These are phyloP conservation scores for Nicotiana tabacum DNA, from an alignment of 257 asterid genomes.

Conservation along the genomic window DNA sequence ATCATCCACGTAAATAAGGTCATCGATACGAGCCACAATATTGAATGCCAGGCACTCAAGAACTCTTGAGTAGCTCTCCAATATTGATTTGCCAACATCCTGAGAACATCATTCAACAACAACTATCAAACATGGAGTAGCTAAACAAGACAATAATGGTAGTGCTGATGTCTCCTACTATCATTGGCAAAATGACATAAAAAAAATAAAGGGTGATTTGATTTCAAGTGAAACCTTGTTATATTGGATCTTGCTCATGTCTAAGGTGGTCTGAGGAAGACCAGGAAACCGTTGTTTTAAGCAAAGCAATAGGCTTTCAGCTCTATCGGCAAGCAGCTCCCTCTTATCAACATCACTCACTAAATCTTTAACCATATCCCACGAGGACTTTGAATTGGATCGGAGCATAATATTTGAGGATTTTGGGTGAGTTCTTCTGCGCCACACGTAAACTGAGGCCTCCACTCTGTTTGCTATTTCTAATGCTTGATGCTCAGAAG, in stretches of 20 bases:
- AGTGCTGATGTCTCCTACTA: background rate
- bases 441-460: conserved; percentile 57
- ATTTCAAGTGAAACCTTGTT: conserved; percentile 50
- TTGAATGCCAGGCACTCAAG: conserved; percentile 83
- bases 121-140: background rate
- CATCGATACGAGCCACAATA: conserved; percentile 67
- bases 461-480: conserved; percentile 72
- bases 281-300: conserved; percentile 69
- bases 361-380: conserved; percentile 76
- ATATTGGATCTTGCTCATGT: conserved; percentile 71
- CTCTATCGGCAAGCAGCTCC: conserved; percentile 55
- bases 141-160: background rate
- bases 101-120: conserved; percentile 11
- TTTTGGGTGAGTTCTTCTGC: conserved; percentile 39
- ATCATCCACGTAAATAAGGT: conserved; percentile 68
- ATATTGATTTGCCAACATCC: conserved; percentile 80
- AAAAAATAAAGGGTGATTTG: background rate
- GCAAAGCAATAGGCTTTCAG: conserved; percentile 65
- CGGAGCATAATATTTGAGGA: background rate
- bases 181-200: background rate
- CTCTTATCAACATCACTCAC: conserved; percentile 54
- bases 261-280: conserved; percentile 75
- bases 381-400: conserved; percentile 53
- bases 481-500: conserved; percentile 67
- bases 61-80: conserved; percentile 86